A percentile compares a stretch with the other conserved stretches of the same genome.
Conservation (phyloP, 352 stramenopile species). For the Phytopythium vexans region DNA sequence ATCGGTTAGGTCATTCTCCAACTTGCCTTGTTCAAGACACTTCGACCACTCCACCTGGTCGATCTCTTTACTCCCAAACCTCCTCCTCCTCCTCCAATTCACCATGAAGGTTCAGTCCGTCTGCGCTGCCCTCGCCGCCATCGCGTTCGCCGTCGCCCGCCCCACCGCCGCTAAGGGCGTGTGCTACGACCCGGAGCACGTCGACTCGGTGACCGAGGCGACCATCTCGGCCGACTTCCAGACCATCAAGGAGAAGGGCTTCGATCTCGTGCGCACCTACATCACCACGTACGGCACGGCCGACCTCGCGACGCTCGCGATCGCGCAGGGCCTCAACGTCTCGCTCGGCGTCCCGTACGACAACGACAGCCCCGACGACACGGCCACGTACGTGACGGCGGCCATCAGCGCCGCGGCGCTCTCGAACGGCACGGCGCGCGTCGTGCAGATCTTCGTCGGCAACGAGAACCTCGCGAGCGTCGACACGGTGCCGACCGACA, state of each 20-base stretch:
- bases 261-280: constrained; percentile 47
- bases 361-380: constrained; percentile 25
- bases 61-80: not conserved
- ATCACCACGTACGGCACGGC: constrained; percentile 36
- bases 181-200: constrained; percentile 47
- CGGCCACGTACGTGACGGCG: constrained; percentile 29
- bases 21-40: constrained; percentile 18
- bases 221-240: constrained; percentile 42
- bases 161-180: constrained; percentile 17
- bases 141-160: constrained; percentile 5
- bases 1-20: constrained; percentile 19
- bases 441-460: constrained; percentile 56
- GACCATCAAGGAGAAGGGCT: constrained; percentile 40
- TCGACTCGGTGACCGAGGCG: constrained; percentile 25
- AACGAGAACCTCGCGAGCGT: constrained; percentile 51
- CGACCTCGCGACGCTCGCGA: constrained; percentile 38
- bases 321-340: constrained; percentile 41
- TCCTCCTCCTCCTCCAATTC: not conserved
- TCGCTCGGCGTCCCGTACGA: constrained; percentile 44
- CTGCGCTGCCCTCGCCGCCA: constrained; percentile 11
- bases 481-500: constrained; percentile 26
- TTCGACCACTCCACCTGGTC: constrained; percentile 1
- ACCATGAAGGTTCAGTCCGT: constrained; percentile 30
- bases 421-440: constrained; percentile 24
- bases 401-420: constrained; percentile 27